Evolutionary conservation across 495 filamentous ascomycete genomes (phyloP).

Genomic region (Daldinia vernicosa): DNA sequence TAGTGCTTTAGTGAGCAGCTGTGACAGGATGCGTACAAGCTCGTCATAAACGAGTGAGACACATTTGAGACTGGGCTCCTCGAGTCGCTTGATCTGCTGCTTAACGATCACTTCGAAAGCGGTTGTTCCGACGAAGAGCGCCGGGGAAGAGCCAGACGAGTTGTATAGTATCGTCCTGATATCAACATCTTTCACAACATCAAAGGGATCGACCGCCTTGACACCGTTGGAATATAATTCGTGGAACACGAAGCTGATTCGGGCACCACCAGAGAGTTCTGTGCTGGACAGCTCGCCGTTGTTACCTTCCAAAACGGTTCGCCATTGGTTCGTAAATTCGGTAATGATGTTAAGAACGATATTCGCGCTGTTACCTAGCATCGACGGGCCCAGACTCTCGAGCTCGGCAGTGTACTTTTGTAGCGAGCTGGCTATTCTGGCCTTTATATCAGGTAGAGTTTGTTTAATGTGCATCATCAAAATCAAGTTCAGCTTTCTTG

Average conservation of each 20-base stretch:
- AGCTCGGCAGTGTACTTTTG: slow-evolving; percentile 92
- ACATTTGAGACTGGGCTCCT: slow-evolving; percentile 97
- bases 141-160: slow-evolving; percentile 96
- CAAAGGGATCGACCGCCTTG: slow-evolving; percentile 98
- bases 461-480: slow-evolving; percentile 99
- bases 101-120: slow-evolving; percentile 99
- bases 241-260: slow-evolving; percentile 99
- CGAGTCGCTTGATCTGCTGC: slow-evolving; percentile 95
- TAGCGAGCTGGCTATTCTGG: slow-evolving; percentile 87
- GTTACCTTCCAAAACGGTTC: slow-evolving; percentile 94
- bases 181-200: slow-evolving; percentile 96
- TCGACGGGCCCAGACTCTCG: slow-evolving; percentile 83
- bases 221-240: slow-evolving; percentile 98
- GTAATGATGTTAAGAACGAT: slow-evolving; percentile 99
- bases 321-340: slow-evolving; percentile 97
- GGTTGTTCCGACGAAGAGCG: slow-evolving; percentile 96
- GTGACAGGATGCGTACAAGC: slow-evolving; percentile 91
- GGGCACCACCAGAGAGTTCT: slow-evolving; percentile 94
- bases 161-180: slow-evolving; percentile 98
- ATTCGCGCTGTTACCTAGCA: slow-evolving; percentile 95
- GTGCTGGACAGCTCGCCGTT: slow-evolving; percentile 93
- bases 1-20: slow-evolving; percentile 86
- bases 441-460: slow-evolving; percentile 98
- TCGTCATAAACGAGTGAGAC: slow-evolving; percentile 97
- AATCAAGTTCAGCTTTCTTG: slow-evolving; percentile 96